Evolutionary conservation across 495 filamentous ascomycete genomes (phyloP).

Genomic region (Evernia prunastri): DNA sequence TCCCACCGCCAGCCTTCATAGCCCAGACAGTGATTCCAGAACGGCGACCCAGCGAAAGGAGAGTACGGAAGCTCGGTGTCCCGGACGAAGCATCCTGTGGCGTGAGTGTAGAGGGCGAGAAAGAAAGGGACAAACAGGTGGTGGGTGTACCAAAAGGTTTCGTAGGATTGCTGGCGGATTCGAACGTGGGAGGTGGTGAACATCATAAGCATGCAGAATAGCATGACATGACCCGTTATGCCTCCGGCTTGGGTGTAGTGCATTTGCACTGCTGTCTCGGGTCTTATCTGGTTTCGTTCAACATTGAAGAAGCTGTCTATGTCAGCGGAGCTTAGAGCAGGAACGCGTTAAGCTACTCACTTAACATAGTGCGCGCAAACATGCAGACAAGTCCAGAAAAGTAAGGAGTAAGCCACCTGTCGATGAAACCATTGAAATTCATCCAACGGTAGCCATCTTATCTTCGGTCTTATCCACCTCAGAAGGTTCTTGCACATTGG

Average conservation of each 20-base stretch:
- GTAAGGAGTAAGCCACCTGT: constrained; percentile 83
- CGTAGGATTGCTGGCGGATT: constrained; percentile 93
- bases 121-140: constrained; percentile 96
- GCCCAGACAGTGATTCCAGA: constrained; percentile 92
- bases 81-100: constrained; percentile 91
- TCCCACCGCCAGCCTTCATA: constrained; percentile 99
- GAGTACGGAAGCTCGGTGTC: constrained; percentile 63
- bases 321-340: constrained; percentile 29
- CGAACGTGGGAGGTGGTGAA: constrained; percentile 91
- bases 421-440: constrained; percentile 96
- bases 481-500: constrained; percentile 93
- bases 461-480: constrained; percentile 74
- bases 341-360: constrained; percentile 46
- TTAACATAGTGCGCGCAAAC: constrained; percentile 86
- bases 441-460: constrained; percentile 83
- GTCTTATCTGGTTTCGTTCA: constrained; percentile 76
- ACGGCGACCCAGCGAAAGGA: constrained; percentile 70
- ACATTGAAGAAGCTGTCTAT: constrained; percentile 81
- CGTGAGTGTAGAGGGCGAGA: constrained; percentile 89
- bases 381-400: constrained; percentile 77
- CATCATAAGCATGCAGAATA: constrained; percentile 97
- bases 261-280: constrained; percentile 78
- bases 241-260: constrained; percentile 87
- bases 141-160: constrained; percentile 99
- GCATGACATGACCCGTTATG: constrained; percentile 96